phyloP scores from a whole-genome alignment of 495 filamentous ascomycete species.

The Pseudomonodictys pantanalensis region DNA sequence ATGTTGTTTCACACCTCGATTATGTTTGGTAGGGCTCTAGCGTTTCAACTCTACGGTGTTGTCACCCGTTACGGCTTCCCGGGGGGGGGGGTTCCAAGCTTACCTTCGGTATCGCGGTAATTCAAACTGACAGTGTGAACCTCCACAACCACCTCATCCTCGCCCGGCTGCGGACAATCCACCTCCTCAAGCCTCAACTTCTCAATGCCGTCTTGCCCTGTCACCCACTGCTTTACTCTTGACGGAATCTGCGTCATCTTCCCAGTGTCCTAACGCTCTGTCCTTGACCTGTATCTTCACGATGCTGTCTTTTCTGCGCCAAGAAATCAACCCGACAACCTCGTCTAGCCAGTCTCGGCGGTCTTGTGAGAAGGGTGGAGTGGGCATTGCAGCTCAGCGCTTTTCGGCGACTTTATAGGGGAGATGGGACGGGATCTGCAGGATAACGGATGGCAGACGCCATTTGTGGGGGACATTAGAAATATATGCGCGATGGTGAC shows the following conservation, averaged over 20 bases:
- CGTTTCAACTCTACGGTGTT: too few relatives aligned
- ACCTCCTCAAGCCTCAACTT: conserved; percentile 46
- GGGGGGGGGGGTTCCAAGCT: background rate
- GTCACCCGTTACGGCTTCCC: too few relatives aligned
- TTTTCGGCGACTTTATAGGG: background rate
- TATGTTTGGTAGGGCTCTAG: too few relatives aligned
- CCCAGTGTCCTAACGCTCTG: background rate
- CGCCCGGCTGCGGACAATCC: conserved; percentile 44
- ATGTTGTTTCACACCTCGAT: too few relatives aligned
- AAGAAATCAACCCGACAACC: conserved; percentile 2
- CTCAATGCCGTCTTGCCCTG: conserved; percentile 51
- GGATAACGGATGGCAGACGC: too few relatives aligned
- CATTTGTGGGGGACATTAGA: too few relatives aligned
- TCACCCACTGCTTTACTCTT: conserved; percentile 48
- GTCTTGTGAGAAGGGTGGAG: conserved; percentile 20
- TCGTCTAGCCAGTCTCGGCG: conserved; percentile 25
- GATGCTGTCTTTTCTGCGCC: background rate
- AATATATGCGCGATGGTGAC: background rate
- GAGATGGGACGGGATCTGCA: background rate
- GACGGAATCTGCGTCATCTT: conserved; percentile 5
- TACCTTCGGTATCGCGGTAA: conserved; percentile 55
- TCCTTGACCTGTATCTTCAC: background rate
- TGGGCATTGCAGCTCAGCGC: conserved; percentile 15
- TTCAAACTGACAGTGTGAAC: conserved; percentile 56
- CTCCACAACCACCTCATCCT: conserved; percentile 57